Conservation (phyloP, 2,329 filamentous ascomycete species). For the Cercospora berteroae region DNA sequence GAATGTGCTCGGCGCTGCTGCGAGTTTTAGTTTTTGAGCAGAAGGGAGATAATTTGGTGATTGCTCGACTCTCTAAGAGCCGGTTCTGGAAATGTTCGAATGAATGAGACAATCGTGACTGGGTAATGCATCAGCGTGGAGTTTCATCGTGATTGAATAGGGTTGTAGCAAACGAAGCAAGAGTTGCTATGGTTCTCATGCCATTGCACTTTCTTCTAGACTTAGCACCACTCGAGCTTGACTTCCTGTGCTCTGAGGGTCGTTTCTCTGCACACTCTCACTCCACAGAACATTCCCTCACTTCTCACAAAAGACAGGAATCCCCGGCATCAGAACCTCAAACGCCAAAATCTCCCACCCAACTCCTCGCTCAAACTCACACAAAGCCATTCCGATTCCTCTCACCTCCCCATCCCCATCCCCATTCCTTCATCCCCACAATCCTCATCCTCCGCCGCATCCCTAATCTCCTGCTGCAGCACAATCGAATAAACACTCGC, state of each 20-base stretch:
- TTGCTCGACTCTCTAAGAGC: not conserved
- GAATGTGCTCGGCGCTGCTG: constrained; percentile 13
- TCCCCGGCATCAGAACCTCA: not conserved
- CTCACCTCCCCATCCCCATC: not conserved
- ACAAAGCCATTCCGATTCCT: not conserved
- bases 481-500: constrained; percentile 99
- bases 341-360: not conserved
- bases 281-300: not conserved
- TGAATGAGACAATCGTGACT: not conserved
- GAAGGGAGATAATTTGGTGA: not conserved
- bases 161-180: not conserved
- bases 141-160: not conserved
- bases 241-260: not conserved
- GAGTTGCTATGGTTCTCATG: not conserved
- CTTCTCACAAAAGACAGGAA: not conserved
- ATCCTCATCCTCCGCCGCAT: constrained; percentile 49
- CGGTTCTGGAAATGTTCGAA: not conserved
- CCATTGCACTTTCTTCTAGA: not conserved
- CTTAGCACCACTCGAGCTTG: not conserved
- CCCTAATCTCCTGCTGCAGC: constrained; percentile 90
- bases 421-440: not conserved
- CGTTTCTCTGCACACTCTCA: not conserved
- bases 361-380: not conserved
- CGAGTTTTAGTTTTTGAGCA: constrained; percentile 13
- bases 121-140: not conserved